phyloP scores from a whole-genome alignment of 345 rosid genomes.

The Salix suchowensis region DNA sequence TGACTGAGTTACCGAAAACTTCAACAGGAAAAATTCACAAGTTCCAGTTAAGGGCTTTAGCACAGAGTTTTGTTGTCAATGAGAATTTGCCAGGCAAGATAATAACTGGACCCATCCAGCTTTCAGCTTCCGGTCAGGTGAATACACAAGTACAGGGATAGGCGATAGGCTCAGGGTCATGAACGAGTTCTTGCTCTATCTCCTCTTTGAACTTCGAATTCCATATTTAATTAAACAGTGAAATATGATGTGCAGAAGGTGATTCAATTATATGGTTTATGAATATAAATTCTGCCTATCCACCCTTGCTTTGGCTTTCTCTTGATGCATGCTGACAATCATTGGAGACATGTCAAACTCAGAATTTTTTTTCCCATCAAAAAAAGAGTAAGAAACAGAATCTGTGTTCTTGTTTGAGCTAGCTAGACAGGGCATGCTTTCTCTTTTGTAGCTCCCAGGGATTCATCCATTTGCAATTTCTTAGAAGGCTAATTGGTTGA shows the following conservation, averaged over 20 bases:
- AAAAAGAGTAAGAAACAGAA: no score
- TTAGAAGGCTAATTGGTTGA: no score
- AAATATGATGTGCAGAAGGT: neutral
- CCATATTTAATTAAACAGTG: neutral
- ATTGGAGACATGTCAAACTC: neutral
- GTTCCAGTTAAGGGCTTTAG: slow-evolving; percentile 28
- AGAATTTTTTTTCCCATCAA: no score
- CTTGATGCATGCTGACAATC: neutral
- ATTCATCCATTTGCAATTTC: no score
- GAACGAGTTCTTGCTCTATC: slow-evolving; percentile 27
- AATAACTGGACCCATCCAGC: neutral
- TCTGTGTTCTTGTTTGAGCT: no score
- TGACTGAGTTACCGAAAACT: slow-evolving; percentile 35
- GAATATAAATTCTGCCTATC: neutral
- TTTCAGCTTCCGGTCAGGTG: neutral
- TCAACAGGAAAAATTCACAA: slow-evolving; percentile 39
- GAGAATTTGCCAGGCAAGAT: neutral
- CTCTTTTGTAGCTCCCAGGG: no score
- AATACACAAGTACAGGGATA: slow-evolving; percentile 2
- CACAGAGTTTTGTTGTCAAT: slow-evolving; percentile 12
- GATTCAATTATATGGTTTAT: neutral
- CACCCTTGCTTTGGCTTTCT: neutral
- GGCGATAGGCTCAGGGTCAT: neutral
- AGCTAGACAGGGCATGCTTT: no score
- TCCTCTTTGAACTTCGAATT: slow-evolving; percentile 28